Conservation (phyloP, 148 eudicot species). For the Limonium bicolor region DNA sequence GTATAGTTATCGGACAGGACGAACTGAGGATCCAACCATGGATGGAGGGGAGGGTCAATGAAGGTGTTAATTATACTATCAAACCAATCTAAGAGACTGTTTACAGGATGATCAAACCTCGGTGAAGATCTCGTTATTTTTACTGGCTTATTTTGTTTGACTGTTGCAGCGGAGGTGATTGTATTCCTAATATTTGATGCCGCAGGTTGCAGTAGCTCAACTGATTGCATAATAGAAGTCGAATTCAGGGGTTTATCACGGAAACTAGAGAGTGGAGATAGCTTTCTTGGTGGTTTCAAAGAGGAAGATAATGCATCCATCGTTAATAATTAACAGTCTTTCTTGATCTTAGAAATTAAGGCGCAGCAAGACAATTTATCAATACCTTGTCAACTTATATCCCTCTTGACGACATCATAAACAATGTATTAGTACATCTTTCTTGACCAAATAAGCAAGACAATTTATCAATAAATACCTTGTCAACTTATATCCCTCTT, state of each 20-base stretch:
- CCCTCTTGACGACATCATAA: too few relatives aligned
- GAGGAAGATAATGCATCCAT: conserved; percentile 13
- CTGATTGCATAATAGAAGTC: not conserved
- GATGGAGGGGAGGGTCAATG: not conserved
- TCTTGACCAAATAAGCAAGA: too few relatives aligned
- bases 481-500: too few relatives aligned
- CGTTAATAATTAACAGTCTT: too few relatives aligned
- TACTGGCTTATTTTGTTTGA: not conserved
- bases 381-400: too few relatives aligned
- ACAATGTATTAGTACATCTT: too few relatives aligned
- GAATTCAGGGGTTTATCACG: not conserved
- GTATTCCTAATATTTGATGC: not conserved
- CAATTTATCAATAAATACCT: too few relatives aligned
- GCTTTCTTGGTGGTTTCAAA: conserved; percentile 4
- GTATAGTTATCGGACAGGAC: conserved; percentile 9
- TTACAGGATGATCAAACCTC: conserved; percentile 5
- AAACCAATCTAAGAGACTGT: not conserved
- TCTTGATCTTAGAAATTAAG: too few relatives aligned
- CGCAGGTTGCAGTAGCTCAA: conserved; percentile 3
- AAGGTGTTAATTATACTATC: conserved; percentile 4
- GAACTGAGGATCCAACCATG: not conserved
- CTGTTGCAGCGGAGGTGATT: not conserved
- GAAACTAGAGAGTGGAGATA: not conserved
- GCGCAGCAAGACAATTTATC: too few relatives aligned
- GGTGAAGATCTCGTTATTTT: not conserved